Conservation (phyloP, 352 stramenopile species). For the Phytophthora pseudosyringae region DNA sequence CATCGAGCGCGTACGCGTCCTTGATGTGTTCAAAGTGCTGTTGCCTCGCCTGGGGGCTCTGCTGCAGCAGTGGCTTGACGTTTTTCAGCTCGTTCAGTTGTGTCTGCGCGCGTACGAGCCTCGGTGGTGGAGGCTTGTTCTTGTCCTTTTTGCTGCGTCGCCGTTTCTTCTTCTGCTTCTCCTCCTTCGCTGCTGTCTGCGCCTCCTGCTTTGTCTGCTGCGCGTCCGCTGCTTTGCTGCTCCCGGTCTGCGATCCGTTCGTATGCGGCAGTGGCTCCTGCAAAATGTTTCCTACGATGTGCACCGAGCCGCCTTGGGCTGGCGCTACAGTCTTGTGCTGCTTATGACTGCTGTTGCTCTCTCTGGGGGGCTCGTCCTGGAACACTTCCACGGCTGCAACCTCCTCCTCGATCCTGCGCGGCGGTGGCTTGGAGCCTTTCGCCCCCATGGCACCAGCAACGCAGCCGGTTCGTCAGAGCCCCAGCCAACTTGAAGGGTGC, state of each 20-base stretch:
- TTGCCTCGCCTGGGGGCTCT: conserved; percentile 23
- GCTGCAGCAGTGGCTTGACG: conserved; percentile 24
- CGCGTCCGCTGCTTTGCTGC: background rate
- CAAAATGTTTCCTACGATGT: conserved; percentile 13
- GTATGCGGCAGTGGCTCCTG: background rate
- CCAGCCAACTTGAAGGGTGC: background rate
- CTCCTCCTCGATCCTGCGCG: conserved; percentile 27
- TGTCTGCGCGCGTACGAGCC: conserved; percentile 21
- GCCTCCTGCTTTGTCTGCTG: conserved; percentile 2
- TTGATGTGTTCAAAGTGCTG: conserved; percentile 67
- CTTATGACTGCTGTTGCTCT: conserved; percentile 2
- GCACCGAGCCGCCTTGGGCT: background rate
- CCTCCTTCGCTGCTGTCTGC: conserved; percentile 5
- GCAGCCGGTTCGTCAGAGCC: conserved; percentile 8
- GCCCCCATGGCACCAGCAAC: conserved; percentile 48
- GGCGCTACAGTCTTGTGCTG: conserved; percentile 5
- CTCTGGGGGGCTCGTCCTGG: conserved; percentile 16
- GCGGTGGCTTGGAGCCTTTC: conserved; percentile 64
- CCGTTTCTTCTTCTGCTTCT: conserved; percentile 45
- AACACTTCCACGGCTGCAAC: conserved; percentile 33
- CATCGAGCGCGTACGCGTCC: conserved; percentile 49
- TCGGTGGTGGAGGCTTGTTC: conserved; percentile 16
- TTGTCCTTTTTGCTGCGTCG: conserved; percentile 45
- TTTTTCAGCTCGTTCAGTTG: conserved; percentile 54
- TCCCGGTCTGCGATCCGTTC: background rate